Evolutionary conservation across 345 rosid species (phyloP).

Genomic region (Lenwebbia sp.): DNA sequence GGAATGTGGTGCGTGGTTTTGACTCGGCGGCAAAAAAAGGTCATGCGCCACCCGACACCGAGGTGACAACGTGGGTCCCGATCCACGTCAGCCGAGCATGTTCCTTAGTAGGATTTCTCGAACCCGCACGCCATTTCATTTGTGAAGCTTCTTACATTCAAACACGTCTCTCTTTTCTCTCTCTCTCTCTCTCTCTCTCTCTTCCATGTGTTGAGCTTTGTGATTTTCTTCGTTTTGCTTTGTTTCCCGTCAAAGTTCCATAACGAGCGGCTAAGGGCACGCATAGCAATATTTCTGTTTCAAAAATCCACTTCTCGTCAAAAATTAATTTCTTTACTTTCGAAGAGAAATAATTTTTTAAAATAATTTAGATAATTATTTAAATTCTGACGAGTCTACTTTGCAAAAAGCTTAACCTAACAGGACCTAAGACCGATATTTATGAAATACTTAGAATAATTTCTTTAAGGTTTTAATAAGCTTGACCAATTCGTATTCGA

Average conservation of each 20-base stretch:
- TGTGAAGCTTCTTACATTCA: neutral
- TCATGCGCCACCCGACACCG: neutral
- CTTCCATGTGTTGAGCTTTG: neutral
- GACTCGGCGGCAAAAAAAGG: neutral
- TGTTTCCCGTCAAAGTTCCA: too few relatives aligned
- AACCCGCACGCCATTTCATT: neutral
- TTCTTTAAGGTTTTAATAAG: neutral
- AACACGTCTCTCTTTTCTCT: neutral
- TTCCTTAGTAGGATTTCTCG: neutral
- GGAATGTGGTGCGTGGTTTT: neutral
- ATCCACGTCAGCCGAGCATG: neutral
- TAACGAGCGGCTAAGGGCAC: too few relatives aligned
- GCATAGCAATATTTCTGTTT: too few relatives aligned
- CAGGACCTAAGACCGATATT: neutral
- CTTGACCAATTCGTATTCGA: neutral
- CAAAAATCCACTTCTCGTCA: too few relatives aligned
- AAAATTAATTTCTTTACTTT: too few relatives aligned
- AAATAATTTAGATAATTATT: neutral
- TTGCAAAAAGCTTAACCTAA: neutral
- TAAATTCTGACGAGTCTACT: neutral
- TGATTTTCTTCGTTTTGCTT: neutral
- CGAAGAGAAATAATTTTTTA: too few relatives aligned
- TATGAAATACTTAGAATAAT: neutral
- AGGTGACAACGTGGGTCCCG: neutral
- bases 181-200: neutral